Conservation (phyloP, 176 grass and related monocot species). For the Oryza officinalis region DNA sequence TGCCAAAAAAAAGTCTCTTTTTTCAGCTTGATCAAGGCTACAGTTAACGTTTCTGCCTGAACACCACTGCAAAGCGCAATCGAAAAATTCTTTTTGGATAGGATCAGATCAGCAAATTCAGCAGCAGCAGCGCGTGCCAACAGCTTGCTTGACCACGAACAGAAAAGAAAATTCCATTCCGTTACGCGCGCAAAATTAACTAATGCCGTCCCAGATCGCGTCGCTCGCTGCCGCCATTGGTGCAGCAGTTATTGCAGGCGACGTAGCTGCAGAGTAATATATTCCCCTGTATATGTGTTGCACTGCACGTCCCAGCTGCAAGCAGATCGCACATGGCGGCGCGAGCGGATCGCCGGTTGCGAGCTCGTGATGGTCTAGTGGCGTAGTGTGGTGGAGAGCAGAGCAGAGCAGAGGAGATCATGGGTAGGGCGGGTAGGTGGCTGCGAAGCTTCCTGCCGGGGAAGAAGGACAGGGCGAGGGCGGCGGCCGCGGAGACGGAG, state of each 20-base stretch:
- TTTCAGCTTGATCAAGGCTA: not conserved
- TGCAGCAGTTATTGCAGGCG: constrained; percentile 32
- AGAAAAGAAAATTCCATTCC: constrained; percentile 9
- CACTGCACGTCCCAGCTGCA: not conserved
- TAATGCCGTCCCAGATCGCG: not conserved
- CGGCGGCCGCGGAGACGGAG: not conserved
- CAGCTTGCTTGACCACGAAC: not conserved
- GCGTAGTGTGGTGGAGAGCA: not conserved
- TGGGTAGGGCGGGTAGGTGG: constrained; percentile 85
- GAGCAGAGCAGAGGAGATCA: not conserved
- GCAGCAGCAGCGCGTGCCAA: not conserved
- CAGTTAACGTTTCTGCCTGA: not conserved
- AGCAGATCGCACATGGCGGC: constrained; percentile 35
- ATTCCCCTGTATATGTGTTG: constrained; percentile 3
- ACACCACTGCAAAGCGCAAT: not conserved
- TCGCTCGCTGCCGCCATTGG: not conserved
- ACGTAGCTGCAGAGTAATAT: constrained; percentile 30
- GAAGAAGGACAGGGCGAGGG: constrained; percentile 41
- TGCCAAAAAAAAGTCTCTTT: not conserved
- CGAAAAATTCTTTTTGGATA: not conserved
- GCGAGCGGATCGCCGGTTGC: not conserved
- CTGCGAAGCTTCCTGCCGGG: constrained; percentile 62
- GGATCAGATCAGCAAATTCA: no score
- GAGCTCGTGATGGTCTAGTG: not conserved
- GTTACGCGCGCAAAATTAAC: constrained; percentile 4